These are phyloP conservation scores for Chlorociboria aeruginascens DNA, from an alignment of 495 filamentous ascomycete species.

Conservation along the genomic window DNA sequence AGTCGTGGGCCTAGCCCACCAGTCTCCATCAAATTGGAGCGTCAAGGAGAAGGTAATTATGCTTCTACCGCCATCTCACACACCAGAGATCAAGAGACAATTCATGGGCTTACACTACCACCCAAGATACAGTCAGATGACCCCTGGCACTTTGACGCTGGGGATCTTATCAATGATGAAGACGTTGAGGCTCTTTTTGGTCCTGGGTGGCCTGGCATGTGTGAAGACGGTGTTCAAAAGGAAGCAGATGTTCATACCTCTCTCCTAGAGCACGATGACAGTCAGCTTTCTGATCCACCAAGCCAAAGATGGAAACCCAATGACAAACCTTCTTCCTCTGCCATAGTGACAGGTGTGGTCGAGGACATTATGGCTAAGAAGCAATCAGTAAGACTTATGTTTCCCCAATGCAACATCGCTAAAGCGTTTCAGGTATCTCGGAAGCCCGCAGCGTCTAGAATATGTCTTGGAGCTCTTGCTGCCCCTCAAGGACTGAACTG, in stretches of 20 bases:
- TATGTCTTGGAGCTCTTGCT: not conserved
- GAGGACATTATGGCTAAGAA: too few species aligned
- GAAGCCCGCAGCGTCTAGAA: not conserved
- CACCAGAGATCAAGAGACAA: not conserved
- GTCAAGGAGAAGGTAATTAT: constrained; percentile 1
- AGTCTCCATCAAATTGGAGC: not conserved
- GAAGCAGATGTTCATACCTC: not conserved
- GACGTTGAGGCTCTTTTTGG: not conserved
- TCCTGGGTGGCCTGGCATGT: not conserved
- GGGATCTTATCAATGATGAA: not conserved
- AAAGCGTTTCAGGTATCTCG: not conserved
- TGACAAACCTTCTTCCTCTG: not conserved
- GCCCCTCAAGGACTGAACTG: not conserved
- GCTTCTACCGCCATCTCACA: not conserved
- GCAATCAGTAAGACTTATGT: not conserved
- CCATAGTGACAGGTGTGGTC: not conserved
- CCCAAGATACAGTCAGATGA: constrained; percentile 2
- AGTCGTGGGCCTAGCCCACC: not conserved
- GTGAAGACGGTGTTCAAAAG: not conserved
- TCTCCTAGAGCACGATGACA: not conserved
- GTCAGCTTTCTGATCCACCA: not conserved
- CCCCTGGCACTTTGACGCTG: not conserved
- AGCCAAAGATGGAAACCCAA: not conserved
- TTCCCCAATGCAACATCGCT: not conserved
- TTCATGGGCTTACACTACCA: constrained; percentile 1